Base-by-base conservation (phyloP, 805 yeast genomes). In the Candida golubevii region DNA sequence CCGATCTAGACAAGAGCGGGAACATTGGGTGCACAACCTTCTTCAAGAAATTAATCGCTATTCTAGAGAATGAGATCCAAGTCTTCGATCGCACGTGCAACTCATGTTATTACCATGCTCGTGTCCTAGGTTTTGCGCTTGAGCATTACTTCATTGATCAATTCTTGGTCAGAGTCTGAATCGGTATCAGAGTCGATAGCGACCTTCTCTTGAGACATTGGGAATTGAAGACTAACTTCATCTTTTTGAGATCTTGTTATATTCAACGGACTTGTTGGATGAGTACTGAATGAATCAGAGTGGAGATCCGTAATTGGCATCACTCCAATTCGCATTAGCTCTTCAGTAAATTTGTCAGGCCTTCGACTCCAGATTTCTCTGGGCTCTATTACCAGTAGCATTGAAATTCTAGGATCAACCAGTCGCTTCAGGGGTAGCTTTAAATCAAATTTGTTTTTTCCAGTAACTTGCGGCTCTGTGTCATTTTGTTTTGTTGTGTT, bases 1-100 rank as follows among this genome's bases (percentile, higher is more conserved):
- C 8, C 64, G 89, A 38, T 86, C 96, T 1, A 67, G 91, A 33
- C 84, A 84, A 49, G 96, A 88, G 54, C 70, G 90, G 42, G 97
- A 91, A 56, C 49, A 78, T 29, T 90, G 98, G 98, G 90, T 86
- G 4, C 56, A 66, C 8, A 61, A 62, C 36, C 59, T 78, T 13
- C 55, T 62, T 41, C 55, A 64, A 12, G 81, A 77, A 48, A 67
- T 75, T 42, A 78, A 77, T 46, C 57, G 79, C 41, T 43, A 35
- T 38, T 38, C 42, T 8, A 23, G 6, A 4, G 39, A 43, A 7
- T 43, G 30, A 36, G 15, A 3, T 18, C 23, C 23, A 18, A 18
- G 3, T 18, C 4, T 18, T 18, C 4, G 5, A 18, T 18, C 23
- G 23, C 23, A 18, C 23, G 23, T 18, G 23, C 5, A 18, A 18